Base-by-base conservation (phyloP, 305 asterid genomes). In the Nicotiana rustica region DNA sequence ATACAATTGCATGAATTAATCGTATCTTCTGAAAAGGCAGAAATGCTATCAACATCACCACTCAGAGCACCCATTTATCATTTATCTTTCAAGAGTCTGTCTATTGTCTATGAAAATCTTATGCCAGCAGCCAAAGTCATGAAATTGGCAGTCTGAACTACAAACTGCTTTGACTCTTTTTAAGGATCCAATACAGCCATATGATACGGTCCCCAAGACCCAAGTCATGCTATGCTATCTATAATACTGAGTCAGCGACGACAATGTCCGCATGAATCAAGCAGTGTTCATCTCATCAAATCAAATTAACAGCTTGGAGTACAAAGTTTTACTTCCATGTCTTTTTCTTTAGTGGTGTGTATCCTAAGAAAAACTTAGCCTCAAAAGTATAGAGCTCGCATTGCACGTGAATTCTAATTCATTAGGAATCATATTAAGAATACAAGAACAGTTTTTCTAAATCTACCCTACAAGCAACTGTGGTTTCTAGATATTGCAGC, bases 401-500 rank as follows among this genome's bases (percentile, higher is more conserved):
- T 52, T 55, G 80, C 80, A 76, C 56, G 31, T 41, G 10, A 2
- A 41, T 41, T 41, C 10, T 41, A 41, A 41, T 41, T 41, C 3
- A 41, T 41, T 41, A 41, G 49, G 49, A 41, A 41, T 41, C 49
- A 41, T 1, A 41, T 41, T 41, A 41, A 41, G 49, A 41, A 7
- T 41, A 41, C 49, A 41, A 41, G 10, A 41, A 7, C 10, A 41
- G 49, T 41, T 41, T 7, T 7, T 96, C 98, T 89, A 94, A 77
- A 83, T 94, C 98, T 2, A 94, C 91, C 86, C 96, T 85, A 85
- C 98, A 96, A 47, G 98, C 93, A 56, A 92, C 95, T 6, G 98
- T 93, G 6, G 98, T 93, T 71, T 93, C 98, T 1, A 96, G 88
- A 83, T 87, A 90, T 90, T 9, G 99, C 87, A 4, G 99, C 96